These are phyloP conservation scores for Mucor lusitanicus DNA, from an alignment of 371 early-diverging fungal species.

Conservation along the genomic window DNA sequence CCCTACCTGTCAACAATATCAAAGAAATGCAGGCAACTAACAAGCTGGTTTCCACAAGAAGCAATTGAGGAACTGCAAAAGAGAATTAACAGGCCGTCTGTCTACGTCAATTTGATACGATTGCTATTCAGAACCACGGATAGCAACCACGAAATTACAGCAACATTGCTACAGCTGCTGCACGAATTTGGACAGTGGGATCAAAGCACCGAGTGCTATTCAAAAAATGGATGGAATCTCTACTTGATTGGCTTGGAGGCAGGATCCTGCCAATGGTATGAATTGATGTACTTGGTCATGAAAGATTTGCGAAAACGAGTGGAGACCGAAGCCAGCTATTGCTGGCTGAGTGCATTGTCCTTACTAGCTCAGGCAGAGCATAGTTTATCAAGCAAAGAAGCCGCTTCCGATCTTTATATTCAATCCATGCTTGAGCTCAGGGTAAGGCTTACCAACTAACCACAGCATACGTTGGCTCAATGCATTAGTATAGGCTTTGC, in stretches of 20 bases:
- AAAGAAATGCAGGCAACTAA: constrained; percentile 14
- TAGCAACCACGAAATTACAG: constrained; percentile 4
- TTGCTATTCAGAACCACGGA: constrained; percentile 27
- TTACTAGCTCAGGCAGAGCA: constrained; percentile 34
- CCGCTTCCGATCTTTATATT: background rate
- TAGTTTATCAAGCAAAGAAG: constrained; percentile 5
- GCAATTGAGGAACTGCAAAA: constrained; percentile 17
- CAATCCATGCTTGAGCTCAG: constrained; percentile 24
- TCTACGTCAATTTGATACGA: constrained; percentile 32
- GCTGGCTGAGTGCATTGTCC: constrained; percentile 34
- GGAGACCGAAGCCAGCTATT: constrained; percentile 30
- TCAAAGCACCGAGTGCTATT: constrained; percentile 4
- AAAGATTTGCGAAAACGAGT: constrained; percentile 26
- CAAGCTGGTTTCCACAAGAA: constrained; percentile 26
- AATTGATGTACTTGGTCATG: constrained; percentile 32
- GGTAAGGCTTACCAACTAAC: constrained; percentile 2
- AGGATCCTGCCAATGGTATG: constrained; percentile 35
- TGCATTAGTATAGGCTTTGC: constrained; percentile 25
- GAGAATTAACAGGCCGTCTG: constrained; percentile 9
- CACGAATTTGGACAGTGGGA: constrained; percentile 35
- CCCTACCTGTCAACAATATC: constrained; percentile 31
- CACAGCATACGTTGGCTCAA: too few species aligned
- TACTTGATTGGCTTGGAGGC: constrained; percentile 43
- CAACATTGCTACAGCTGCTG: background rate
- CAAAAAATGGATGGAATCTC: constrained; percentile 32